Base-by-base conservation (phyloP, 1,284 basidiomycete genomes). In the Leccinum pachyderme region DNA sequence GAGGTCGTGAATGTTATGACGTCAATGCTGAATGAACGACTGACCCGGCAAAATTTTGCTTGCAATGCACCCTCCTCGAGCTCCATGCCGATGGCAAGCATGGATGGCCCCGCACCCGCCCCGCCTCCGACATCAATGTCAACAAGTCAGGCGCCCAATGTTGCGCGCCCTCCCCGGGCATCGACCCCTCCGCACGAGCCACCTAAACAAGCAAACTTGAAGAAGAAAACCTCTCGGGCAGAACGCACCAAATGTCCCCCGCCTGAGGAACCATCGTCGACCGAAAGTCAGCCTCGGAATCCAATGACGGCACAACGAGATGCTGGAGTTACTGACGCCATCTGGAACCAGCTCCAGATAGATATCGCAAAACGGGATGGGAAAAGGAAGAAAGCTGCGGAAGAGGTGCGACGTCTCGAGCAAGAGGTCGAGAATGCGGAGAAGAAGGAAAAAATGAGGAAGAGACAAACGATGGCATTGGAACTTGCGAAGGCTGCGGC, bases 301-400 rank as follows among this genome's bases (percentile, higher is more conserved):
- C 5, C 33, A 29, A 41, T 24, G 1, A 22, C 46, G 11, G 51
- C 53, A 7, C 56, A 41, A 32, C 77, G 81, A 8, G 81, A 83
- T 59, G 50, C 69, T 2, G 81, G 77, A 0, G 78, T 83, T 2
- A 63, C 74, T 0, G 79, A 83, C 55, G 66, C 58, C 1, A 57
- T 75, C 6, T 83, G 81, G 82, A 51, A 61, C 8, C 71, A 77
- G 58, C 70, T 82, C 0, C 75, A 78, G 57, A 63, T 51, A 4
- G 75, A 75, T 51, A 76, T 75, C 47, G 60, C 64, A 4, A 70
- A 66, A 8, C 60, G 61, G 50, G 64, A 61, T n/a, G 63, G 59
- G 5, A 63, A 51, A 2, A 61, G 65, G 55, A 61, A 47, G 35
- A 46, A 55, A 33, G 64, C 63, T 0, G 56, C 60, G 32, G 66